These are phyloP conservation scores for Eutypa lata DNA, from an alignment of 2,329 filamentous ascomycete species.

Conservation along the genomic window DNA sequence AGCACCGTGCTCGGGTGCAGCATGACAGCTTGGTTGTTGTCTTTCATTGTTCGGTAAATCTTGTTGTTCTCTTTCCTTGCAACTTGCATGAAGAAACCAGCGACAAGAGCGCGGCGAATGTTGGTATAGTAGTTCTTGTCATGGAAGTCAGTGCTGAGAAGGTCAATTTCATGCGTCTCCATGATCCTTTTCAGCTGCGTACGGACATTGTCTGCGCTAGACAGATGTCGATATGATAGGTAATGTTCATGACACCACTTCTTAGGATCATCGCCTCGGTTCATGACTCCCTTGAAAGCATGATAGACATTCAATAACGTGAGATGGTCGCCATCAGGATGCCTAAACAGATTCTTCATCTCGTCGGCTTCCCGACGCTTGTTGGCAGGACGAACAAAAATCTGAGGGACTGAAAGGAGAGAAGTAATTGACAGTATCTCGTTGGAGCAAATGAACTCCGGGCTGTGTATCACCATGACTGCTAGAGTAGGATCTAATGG, in stretches of 20 bases:
- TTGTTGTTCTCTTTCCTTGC: conserved; percentile 91
- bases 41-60: conserved; percentile 92
- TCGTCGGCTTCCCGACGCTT: conserved; percentile 90
- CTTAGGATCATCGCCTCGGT: conserved; percentile 66
- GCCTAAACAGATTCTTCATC: conserved; percentile 93
- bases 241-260: conserved; percentile 98
- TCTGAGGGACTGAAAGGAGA: conserved; percentile 87
- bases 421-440: conserved; percentile 95
- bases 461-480: conserved; percentile 96
- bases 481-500: conserved; percentile 90
- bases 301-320: conserved; percentile 98
- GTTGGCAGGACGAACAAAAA: conserved; percentile 84
- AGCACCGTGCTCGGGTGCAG: conserved; percentile 92
- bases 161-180: conserved; percentile 84
- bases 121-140: conserved; percentile 98
- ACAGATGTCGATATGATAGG: conserved; percentile 81
- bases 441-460: conserved; percentile 98
- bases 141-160: conserved; percentile 85
- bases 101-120: conserved; percentile 85
- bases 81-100: conserved; percentile 99
- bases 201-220: conserved; percentile 92
- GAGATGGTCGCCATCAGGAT: conserved; percentile 90
- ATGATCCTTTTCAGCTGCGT: conserved; percentile 92
- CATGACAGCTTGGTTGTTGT: conserved; percentile 89
- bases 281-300: conserved; percentile 80